Conservation (phyloP, 495 filamentous ascomycete species). For the Daldinia vernicosa region DNA sequence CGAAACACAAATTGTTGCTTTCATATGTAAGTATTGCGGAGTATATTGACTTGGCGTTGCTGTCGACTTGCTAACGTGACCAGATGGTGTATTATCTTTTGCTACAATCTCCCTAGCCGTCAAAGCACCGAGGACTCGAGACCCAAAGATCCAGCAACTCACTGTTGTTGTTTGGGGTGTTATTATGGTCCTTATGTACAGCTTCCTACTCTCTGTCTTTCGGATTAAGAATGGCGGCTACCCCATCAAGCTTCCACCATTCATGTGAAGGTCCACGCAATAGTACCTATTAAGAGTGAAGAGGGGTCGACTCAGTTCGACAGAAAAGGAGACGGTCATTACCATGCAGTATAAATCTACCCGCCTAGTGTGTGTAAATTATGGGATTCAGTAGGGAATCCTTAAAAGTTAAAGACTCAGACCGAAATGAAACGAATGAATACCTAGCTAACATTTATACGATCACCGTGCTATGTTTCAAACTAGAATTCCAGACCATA, state of each 20-base stretch:
- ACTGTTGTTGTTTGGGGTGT: conserved; percentile 84
- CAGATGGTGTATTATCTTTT: conserved; percentile 93
- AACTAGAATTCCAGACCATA: neutral
- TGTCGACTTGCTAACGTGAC: conserved; percentile 36
- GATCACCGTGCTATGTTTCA: neutral
- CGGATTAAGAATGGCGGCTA: conserved; percentile 94
- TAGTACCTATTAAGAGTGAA: neutral
- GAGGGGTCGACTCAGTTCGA: neutral
- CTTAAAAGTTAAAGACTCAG: neutral
- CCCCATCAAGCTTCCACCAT: conserved; percentile 92
- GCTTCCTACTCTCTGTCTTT: conserved; percentile 93
- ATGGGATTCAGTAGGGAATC: neutral
- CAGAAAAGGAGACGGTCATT: conserved; percentile 4
- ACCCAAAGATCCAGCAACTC: conserved; percentile 79
- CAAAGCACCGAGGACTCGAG: conserved; percentile 87
- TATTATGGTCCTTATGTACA: conserved; percentile 84
- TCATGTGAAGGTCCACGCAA: conserved; percentile 57
- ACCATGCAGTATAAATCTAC: neutral
- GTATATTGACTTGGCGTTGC: neutral
- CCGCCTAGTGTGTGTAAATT: neutral
- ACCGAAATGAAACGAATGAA: conserved; percentile 1
- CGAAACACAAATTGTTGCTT: conserved; percentile 95
- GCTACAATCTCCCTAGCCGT: conserved; percentile 87
- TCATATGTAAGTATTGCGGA: conserved; percentile 78
- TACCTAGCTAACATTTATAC: neutral